Evolutionary conservation across 805 yeast species (phyloP).

Genomic region (Ogataea siamensis): DNA sequence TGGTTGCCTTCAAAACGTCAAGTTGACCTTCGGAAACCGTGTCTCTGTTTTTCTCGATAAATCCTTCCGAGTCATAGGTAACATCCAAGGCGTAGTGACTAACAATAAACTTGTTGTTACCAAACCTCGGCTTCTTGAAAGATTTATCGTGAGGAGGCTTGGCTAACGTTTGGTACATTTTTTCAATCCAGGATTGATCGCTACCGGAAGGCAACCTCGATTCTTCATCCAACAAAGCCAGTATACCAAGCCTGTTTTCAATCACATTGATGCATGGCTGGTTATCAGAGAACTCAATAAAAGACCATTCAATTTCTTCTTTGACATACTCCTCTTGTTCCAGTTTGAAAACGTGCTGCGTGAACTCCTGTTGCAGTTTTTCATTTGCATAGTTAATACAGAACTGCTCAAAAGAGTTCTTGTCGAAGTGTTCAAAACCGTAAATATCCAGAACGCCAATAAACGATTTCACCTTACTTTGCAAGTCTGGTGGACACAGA

Average conservation of each 20-base stretch:
- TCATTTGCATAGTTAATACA: constrained; percentile 97
- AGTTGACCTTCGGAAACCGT: constrained; percentile 95
- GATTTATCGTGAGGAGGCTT: constrained; percentile 73
- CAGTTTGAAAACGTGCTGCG: constrained; percentile 93
- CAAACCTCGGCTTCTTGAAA: constrained; percentile 92
- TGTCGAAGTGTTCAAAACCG: constrained; percentile 95
- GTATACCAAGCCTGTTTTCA: constrained; percentile 83
- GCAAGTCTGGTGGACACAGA: constrained; percentile 72
- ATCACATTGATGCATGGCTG: constrained; percentile 95
- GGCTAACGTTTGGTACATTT: constrained; percentile 81
- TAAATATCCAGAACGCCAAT: constrained; percentile 97
- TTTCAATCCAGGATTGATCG: constrained; percentile 89
- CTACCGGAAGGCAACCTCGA: constrained; percentile 91
- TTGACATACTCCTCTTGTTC: constrained; percentile 94
- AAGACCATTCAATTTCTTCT: constrained; percentile 95
- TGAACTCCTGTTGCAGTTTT: constrained; percentile 94
- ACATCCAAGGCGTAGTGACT: constrained; percentile 95
- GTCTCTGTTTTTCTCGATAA: constrained; percentile 95
- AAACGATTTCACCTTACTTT: constrained; percentile 59
- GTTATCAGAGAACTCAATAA: constrained; percentile 92
- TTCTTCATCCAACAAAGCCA: constrained; percentile 90
- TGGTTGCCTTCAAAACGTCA: constrained; percentile 72
- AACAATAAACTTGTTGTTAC: constrained; percentile 85
- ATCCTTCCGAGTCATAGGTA: constrained; percentile 87
- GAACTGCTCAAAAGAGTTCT: constrained; percentile 94